Evolutionary conservation across 768 basidiomycete species (phyloP).

Genomic region (Naganishia randhawae): DNA sequence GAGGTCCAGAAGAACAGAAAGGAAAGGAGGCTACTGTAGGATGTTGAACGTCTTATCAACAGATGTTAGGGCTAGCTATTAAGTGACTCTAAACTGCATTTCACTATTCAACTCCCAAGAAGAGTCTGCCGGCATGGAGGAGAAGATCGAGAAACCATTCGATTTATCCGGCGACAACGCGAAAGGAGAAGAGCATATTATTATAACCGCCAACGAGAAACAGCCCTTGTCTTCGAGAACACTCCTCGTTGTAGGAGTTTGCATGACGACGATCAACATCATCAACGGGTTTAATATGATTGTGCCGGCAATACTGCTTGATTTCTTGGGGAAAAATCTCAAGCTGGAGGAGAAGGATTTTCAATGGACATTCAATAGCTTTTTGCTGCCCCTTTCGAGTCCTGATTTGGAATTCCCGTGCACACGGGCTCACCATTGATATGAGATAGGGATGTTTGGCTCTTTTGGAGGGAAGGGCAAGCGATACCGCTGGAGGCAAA

Average conservation of each 20-base stretch:
- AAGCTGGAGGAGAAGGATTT: background rate
- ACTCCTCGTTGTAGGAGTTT: background rate
- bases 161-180: no score
- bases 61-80: no score
- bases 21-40: no score
- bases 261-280: background rate
- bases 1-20: no score
- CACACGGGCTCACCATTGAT: no score
- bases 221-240: background rate
- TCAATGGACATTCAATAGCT: background rate
- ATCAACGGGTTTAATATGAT: background rate
- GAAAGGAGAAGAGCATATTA: background rate
- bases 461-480: background rate
- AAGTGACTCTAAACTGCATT: no score
- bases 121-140: no score
- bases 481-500: slow-evolving; percentile 7
- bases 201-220: background rate
- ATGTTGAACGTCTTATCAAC: no score
- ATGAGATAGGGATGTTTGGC: slow-evolving; percentile 3
- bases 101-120: no score
- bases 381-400: background rate
- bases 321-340: background rate
- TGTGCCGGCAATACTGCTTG: background rate
- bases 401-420: background rate
- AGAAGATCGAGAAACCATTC: no score